Conservation (phyloP, 257 asterid genomes). For the Fraxinus quadrangulata region DNA sequence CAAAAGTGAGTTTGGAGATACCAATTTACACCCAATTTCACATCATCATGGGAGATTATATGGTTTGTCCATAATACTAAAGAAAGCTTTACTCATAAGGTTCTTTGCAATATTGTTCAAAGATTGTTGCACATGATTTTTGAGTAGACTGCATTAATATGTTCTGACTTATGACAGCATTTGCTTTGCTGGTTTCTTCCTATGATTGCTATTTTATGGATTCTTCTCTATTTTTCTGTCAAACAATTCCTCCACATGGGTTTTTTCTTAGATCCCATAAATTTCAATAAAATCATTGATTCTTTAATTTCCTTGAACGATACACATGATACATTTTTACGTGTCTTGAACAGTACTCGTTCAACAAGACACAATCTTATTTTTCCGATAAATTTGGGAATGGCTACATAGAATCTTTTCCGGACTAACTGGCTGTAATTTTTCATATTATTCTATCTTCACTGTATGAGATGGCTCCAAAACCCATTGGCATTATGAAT, state of each 20-base stretch:
- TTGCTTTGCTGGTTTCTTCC: constrained; percentile 21
- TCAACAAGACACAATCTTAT: not conserved
- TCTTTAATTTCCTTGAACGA: no score
- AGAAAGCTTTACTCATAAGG: constrained; percentile 31
- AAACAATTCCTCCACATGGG: constrained; percentile 37
- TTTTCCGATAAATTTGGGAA: not conserved
- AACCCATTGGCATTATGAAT: not conserved
- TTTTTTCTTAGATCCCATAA: not conserved
- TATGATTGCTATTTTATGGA: constrained; percentile 1
- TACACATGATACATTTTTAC: no score
- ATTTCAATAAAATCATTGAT: not conserved
- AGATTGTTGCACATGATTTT: constrained; percentile 46
- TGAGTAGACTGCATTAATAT: constrained; percentile 15
- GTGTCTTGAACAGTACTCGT: not conserved
- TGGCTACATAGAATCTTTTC: not conserved
- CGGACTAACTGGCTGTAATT: not conserved
- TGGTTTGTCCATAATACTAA: constrained; percentile 41
- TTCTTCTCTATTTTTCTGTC: constrained; percentile 16
- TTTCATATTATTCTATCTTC: not conserved
- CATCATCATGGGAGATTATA: constrained; percentile 2
- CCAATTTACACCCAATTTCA: no score
- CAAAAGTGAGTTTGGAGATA: no score
- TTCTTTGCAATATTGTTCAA: constrained; percentile 22
- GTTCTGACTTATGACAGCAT: not conserved
- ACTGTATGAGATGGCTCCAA: not conserved